Percentiles rank a stretch among this genome's conserved stretches.
Evolutionary conservation across 306 rosid genomes (phyloP).

Genomic region (Sophora flavescens): DNA sequence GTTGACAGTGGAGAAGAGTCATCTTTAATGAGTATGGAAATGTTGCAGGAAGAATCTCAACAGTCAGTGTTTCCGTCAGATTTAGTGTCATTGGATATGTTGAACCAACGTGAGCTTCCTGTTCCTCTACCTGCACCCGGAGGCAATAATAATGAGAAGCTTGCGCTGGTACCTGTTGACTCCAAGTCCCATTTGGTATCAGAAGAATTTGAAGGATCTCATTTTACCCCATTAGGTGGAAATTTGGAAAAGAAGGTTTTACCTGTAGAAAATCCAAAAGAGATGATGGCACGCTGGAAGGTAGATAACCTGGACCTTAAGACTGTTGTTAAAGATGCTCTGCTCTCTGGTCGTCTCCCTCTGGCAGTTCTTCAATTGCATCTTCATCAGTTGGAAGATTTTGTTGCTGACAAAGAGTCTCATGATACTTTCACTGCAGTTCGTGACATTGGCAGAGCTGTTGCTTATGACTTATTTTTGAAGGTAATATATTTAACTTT

Average conservation of each 20-base stretch:
- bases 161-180: constrained; percentile 65
- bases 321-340: constrained; percentile 91
- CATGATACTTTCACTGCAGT: constrained; percentile 85
- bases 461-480: constrained; percentile 94
- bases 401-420: constrained; percentile 70
- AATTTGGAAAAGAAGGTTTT: constrained; percentile 56
- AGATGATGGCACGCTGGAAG: constrained; percentile 99
- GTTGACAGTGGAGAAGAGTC: constrained; percentile 64
- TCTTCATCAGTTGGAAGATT: constrained; percentile 76
- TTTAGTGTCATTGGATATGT: constrained; percentile 51
- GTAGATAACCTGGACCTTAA: constrained; percentile 83
- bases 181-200: constrained; percentile 55
- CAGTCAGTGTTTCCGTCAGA: constrained; percentile 61
- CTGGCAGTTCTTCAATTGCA: constrained; percentile 96
- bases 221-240: constrained; percentile 58
- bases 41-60: constrained; percentile 67
- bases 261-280: constrained; percentile 82
- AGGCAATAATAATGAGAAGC: constrained; percentile 55
- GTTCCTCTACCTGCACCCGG: constrained; percentile 59
- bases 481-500: constrained; percentile 62
- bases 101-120: constrained; percentile 66
- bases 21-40: constrained; percentile 49
- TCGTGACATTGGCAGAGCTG: constrained; percentile 94
- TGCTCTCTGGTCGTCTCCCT: constrained; percentile 96
- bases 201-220: constrained; percentile 63